Evolutionary conservation across 495 filamentous ascomycete species (phyloP).

Genomic region (Hyaloscypha variabilis): DNA sequence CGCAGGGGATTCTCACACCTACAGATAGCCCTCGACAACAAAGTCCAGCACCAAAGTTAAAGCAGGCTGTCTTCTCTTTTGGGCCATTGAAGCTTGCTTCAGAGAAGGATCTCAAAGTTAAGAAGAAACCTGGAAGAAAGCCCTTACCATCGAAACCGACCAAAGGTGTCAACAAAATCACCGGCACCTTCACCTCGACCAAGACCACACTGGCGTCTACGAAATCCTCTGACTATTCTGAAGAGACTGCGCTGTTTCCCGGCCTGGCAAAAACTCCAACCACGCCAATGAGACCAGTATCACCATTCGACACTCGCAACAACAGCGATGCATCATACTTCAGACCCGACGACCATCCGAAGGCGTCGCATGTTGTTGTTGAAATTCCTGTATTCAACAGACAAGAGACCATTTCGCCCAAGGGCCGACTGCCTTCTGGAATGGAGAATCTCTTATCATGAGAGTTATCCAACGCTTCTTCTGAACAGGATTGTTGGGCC

Average conservation of each 20-base stretch:
- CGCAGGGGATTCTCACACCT: slow-evolving; percentile 64
- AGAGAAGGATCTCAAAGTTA: slow-evolving; percentile 19
- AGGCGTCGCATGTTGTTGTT: slow-evolving; percentile 17
- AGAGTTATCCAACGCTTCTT: neutral
- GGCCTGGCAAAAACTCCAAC: slow-evolving; percentile 16
- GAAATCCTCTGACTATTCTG: neutral
- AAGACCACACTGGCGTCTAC: slow-evolving; percentile 17
- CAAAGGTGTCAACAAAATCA: slow-evolving; percentile 25
- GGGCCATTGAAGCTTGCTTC: slow-evolving; percentile 30
- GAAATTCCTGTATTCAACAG: slow-evolving; percentile 28
- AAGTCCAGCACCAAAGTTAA: slow-evolving; percentile 43
- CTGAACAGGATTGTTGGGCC: neutral
- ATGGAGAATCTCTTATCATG: slow-evolving; percentile 41
- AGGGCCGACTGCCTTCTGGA: slow-evolving; percentile 39
- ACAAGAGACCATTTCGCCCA: slow-evolving; percentile 41
- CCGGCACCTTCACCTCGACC: slow-evolving; percentile 20
- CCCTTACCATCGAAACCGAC: slow-evolving; percentile 24
- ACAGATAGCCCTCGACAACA: slow-evolving; percentile 57
- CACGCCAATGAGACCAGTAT: slow-evolving; percentile 44
- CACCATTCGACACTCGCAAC: slow-evolving; percentile 44
- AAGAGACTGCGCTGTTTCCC: slow-evolving; percentile 1
- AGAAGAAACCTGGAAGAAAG: slow-evolving; percentile 30
- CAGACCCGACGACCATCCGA: slow-evolving; percentile 33
- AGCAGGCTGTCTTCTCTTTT: slow-evolving; percentile 31
- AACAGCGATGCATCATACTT: slow-evolving; percentile 35